Conservation (phyloP, 768 basidiomycete species). For the Fistulinella prunicolor region DNA sequence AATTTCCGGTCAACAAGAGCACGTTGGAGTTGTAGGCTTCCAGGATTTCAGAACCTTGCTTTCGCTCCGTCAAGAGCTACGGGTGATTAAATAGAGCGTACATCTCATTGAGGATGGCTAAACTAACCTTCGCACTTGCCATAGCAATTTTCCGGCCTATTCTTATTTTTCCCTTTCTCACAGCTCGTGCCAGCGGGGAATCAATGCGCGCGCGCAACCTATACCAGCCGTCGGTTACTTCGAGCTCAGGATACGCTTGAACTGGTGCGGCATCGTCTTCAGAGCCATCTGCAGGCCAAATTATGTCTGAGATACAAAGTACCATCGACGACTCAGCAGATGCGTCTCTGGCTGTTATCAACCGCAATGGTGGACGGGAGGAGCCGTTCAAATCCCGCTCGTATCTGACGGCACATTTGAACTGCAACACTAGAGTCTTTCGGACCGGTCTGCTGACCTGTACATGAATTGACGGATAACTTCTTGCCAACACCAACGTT, state of each 20-base stretch:
- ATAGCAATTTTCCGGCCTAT: constrained; percentile 84
- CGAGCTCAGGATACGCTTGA: constrained; percentile 58
- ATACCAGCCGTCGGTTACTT: constrained; percentile 99
- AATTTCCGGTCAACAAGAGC: constrained; percentile 77
- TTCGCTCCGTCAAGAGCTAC: constrained; percentile 65
- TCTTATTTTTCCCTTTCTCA: constrained; percentile 59
- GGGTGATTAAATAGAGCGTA: neutral
- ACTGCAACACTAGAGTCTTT: neutral
- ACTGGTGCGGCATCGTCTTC: constrained; percentile 38
- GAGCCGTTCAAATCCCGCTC: constrained; percentile 81
- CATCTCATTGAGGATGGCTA: neutral
- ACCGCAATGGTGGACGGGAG: constrained; percentile 75
- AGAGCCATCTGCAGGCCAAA: constrained; percentile 43
- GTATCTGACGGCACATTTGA: constrained; percentile 53
- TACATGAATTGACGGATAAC: constrained; percentile 82
- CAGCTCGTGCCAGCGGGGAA: constrained; percentile 64
- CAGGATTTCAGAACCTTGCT: constrained; percentile 79
- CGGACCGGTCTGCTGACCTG: constrained; percentile 48
- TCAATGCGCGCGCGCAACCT: constrained; percentile 76
- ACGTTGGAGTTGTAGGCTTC: constrained; percentile 70
- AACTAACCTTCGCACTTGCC: constrained; percentile 71
- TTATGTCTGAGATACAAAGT: constrained; percentile 76
- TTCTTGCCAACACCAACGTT: constrained; percentile 81
- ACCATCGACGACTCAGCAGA: constrained; percentile 79
- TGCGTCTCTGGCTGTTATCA: constrained; percentile 81